These are phyloP conservation scores for Hibiscus mutabilis DNA, from an alignment of 345 rosid genomes.

Conservation along the genomic window DNA sequence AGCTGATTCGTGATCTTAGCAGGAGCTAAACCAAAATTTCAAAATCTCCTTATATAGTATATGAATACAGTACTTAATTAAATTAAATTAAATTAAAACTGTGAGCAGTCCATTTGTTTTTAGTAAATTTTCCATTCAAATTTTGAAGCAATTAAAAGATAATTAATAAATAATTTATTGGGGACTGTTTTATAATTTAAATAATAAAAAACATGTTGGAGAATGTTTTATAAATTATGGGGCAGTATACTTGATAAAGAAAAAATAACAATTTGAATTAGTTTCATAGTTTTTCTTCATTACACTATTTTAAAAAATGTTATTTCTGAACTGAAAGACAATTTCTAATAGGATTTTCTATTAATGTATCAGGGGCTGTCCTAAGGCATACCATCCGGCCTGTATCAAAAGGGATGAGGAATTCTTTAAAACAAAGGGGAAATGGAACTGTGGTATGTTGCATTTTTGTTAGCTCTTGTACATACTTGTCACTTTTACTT, in stretches of 20 bases:
- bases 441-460: constrained; percentile 91
- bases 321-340: neutral
- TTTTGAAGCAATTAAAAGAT: neutral
- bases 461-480: neutral
- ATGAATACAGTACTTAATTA: neutral
- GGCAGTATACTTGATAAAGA: neutral
- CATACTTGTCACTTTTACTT: neutral
- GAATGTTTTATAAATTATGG: neutral
- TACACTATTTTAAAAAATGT: neutral
- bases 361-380: constrained; percentile 70
- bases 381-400: constrained; percentile 95
- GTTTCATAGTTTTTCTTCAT: neutral
- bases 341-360: neutral
- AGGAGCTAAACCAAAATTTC: neutral
- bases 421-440: constrained; percentile 75
- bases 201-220: neutral
- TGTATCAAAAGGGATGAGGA: constrained; percentile 89
- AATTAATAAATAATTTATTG: neutral
- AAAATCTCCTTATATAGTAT: neutral
- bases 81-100: neutral
- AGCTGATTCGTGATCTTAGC: neutral
- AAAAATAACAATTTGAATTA: neutral
- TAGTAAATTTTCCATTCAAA: neutral
- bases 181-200: neutral
- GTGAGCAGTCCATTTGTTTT: neutral